Percentiles rank a stretch among this genome's conserved stretches.
These are phyloP conservation scores for Septoria petroselini DNA, from an alignment of 2,329 filamentous ascomycete genomes.

Conservation along the genomic window DNA sequence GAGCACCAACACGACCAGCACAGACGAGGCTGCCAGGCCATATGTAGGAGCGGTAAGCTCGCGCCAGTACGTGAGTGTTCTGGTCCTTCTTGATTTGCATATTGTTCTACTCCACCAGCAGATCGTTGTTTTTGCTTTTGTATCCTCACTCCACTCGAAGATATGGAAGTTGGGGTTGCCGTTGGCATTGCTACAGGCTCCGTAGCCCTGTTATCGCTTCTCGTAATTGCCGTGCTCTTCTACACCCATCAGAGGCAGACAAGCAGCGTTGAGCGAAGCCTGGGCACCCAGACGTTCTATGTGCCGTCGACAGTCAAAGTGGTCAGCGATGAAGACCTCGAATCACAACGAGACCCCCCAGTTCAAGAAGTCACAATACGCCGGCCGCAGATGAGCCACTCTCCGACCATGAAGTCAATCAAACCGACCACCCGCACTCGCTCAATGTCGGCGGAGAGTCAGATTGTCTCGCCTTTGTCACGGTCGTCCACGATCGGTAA, in stretches of 20 bases:
- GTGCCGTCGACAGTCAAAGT: constrained; percentile 3
- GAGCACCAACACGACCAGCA: not conserved
- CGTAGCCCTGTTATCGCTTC: constrained; percentile 2
- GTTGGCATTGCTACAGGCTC: constrained; percentile 12
- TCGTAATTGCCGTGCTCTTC: constrained; percentile 4
- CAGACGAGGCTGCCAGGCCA: constrained; percentile 3
- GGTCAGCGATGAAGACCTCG: constrained; percentile 9
- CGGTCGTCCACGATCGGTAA: constrained; percentile 1
- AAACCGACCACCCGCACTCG: constrained; percentile 6
- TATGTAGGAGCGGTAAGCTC: constrained; percentile 3
- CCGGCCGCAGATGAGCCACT: constrained; percentile 9
- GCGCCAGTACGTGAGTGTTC: not conserved
- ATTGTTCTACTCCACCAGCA: constrained; percentile 4
- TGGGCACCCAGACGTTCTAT: constrained; percentile 8
- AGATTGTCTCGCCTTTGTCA: constrained; percentile 5
- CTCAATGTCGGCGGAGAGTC: constrained; percentile 3
- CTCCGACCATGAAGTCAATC: constrained; percentile 9
- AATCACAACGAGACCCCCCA: constrained; percentile 7
- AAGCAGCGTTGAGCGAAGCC: not conserved
- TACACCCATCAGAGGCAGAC: not conserved
- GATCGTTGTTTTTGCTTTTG: not conserved
- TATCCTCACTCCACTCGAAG: not conserved
- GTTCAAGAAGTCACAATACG: constrained; percentile 5
- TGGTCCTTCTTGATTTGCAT: constrained; percentile 4
- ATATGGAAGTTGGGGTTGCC: constrained; percentile 5